Evolutionary conservation across 805 yeast species (phyloP).

Genomic region (Teunomyces atbi): DNA sequence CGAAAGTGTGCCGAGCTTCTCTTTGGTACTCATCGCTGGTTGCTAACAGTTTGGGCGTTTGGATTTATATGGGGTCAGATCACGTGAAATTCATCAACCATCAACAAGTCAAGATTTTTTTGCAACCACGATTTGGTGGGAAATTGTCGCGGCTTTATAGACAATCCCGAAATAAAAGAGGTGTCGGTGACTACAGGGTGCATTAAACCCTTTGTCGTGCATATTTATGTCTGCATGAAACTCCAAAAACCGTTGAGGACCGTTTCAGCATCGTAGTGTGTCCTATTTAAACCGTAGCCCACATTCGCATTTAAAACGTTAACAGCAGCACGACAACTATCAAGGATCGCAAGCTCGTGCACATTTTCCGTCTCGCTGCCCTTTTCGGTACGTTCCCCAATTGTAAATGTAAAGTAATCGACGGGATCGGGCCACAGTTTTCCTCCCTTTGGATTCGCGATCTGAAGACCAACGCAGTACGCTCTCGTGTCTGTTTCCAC

Average conservation of each 20-base stretch:
- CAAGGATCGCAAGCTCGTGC: not conserved
- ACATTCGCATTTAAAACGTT: conserved; percentile 1
- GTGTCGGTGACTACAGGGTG: conserved; percentile 1
- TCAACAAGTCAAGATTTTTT: no score
- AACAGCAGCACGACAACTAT: conserved; percentile 3
- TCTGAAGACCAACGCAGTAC: not conserved
- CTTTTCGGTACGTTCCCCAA: not conserved
- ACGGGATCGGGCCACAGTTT: not conserved
- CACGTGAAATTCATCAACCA: conserved; percentile 2
- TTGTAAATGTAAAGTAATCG: not conserved
- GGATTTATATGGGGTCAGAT: not conserved
- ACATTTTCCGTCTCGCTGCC: not conserved
- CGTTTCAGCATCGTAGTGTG: conserved; percentile 3
- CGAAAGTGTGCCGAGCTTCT: conserved; percentile 24
- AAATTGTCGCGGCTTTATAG: not conserved
- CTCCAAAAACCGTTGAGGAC: not conserved
- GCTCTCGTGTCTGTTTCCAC: conserved; percentile 1
- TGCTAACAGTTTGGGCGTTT: not conserved
- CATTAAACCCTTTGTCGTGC: not conserved
- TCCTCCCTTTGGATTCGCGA: not conserved
- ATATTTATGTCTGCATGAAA: not conserved
- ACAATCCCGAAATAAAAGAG: not conserved
- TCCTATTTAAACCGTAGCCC: conserved; percentile 5
- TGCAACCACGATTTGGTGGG: not conserved
- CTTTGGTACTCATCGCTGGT: not conserved